Conservation (phyloP, 2,329 filamentous ascomycete genomes). For the Chalara sp. region DNA sequence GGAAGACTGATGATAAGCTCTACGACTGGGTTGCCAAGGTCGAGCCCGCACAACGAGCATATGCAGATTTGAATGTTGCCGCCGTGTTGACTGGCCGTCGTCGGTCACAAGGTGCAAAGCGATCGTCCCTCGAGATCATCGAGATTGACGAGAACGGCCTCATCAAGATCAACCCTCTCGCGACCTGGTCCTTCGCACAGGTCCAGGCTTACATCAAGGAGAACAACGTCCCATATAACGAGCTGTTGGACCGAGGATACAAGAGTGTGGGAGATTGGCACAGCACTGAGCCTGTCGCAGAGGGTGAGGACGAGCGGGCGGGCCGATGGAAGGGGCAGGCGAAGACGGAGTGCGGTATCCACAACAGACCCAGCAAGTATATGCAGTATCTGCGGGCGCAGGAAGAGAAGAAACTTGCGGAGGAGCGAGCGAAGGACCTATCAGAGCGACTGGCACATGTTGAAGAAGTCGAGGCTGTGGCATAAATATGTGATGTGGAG, state of each 20-base stretch:
- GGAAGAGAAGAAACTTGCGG: slow-evolving; percentile 26
- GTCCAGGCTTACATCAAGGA: slow-evolving; percentile 82
- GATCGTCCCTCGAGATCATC: slow-evolving; percentile 82
- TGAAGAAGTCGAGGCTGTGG: not conserved
- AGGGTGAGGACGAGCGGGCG: slow-evolving; percentile 90
- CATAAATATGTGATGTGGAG: not conserved
- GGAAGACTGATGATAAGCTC: slow-evolving; percentile 77
- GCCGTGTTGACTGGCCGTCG: slow-evolving; percentile 90
- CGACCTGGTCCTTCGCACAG: slow-evolving; percentile 87
- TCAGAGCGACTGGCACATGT: not conserved
- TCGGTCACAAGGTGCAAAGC: slow-evolving; percentile 86
- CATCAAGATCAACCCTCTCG: slow-evolving; percentile 96
- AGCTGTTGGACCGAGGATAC: slow-evolving; percentile 86
- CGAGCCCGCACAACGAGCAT: slow-evolving; percentile 88
- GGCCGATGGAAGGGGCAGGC: slow-evolving; percentile 93
- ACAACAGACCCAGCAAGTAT: slow-evolving; percentile 95
- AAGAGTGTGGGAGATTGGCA: slow-evolving; percentile 99
- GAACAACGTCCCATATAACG: slow-evolving; percentile 89
- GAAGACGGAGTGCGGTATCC: slow-evolving; percentile 98
- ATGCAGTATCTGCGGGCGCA: slow-evolving; percentile 55
- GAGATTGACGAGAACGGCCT: slow-evolving; percentile 84
- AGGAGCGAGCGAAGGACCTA: slow-evolving; percentile 15
- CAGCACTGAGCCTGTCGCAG: slow-evolving; percentile 82
- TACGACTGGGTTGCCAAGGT: slow-evolving; percentile 99
- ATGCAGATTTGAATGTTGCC: slow-evolving; percentile 77